phyloP scores from a whole-genome alignment of 2,329 filamentous ascomycete species.

The Mycosphaerella sp. region DNA sequence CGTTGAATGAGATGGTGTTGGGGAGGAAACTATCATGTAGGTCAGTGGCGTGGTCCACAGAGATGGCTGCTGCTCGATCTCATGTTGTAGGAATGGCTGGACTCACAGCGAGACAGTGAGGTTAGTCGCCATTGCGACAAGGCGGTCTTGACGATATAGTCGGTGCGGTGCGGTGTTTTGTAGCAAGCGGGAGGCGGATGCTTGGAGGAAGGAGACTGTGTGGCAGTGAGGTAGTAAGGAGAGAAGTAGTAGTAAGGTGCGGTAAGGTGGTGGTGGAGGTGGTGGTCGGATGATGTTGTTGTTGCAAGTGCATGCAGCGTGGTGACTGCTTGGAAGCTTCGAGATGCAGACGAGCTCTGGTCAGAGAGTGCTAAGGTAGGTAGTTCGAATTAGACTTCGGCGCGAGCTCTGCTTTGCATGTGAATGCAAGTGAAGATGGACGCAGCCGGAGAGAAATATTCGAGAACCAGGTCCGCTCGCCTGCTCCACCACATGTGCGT shows the following conservation, averaged over 20 bases:
- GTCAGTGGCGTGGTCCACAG: not conserved
- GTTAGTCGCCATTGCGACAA: slow-evolving; percentile 26
- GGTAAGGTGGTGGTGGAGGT: not conserved
- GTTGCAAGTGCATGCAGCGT: slow-evolving; percentile 1
- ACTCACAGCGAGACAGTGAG: slow-evolving; percentile 33
- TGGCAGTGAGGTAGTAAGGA: too few relatives aligned
- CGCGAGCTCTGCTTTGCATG: not conserved
- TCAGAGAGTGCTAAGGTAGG: not conserved
- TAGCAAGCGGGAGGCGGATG: not conserved
- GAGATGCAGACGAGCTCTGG: not conserved
- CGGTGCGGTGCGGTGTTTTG: not conserved
- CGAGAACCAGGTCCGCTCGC: not conserved
- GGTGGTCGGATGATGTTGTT: not conserved
- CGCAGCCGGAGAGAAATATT: not conserved
- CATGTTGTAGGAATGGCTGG: too few relatives aligned
- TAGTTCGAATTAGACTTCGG: not conserved
- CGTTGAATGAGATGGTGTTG: slow-evolving; percentile 79
- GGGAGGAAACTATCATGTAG: slow-evolving; percentile 65
- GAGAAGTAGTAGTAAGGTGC: too few relatives aligned
- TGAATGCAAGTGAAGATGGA: slow-evolving; percentile 1
- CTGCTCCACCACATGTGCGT: not conserved
- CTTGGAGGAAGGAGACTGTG: too few relatives aligned
- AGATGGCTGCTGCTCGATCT: not conserved
- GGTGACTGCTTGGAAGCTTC: slow-evolving; percentile 3
- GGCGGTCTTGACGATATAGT: not conserved